A percentile compares a stretch with the other conserved stretches of the same genome.
phyloP scores from a whole-genome alignment of 2,329 filamentous ascomycete genomes.

The Cryphonectria parasitica region DNA sequence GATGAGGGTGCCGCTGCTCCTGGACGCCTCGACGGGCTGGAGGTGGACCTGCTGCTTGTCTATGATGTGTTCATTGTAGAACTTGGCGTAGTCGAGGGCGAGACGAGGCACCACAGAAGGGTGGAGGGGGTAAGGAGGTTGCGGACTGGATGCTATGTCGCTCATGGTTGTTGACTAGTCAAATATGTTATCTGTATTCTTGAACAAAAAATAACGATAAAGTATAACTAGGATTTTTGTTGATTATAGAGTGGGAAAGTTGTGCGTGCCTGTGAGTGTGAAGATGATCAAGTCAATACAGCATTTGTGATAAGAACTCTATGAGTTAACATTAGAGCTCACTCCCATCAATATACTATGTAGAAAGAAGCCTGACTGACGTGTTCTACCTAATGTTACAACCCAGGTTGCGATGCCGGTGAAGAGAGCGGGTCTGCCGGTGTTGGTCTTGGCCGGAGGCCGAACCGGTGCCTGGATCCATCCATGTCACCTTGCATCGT shows the following conservation, averaged over 20 bases:
- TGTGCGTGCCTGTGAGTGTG: too few species aligned
- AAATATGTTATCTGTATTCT: not conserved
- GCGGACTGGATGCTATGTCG: constrained; percentile 10
- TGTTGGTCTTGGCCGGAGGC: not conserved
- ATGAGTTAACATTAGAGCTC: constrained; percentile 4
- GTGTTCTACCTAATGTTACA: not conserved
- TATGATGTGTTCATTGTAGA: constrained; percentile 56
- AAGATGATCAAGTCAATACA: not conserved
- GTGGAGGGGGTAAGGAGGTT: constrained; percentile 49
- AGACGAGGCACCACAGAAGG: constrained; percentile 49
- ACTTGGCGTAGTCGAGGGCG: constrained; percentile 54
- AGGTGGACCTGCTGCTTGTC: constrained; percentile 58
- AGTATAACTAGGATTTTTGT: too few species aligned
- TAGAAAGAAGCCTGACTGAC: not conserved
- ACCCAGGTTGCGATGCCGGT: not conserved
- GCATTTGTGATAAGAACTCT: not conserved
- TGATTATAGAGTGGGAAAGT: too few species aligned
- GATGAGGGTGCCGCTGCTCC: constrained; percentile 55
- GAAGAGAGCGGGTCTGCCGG: constrained; percentile 3
- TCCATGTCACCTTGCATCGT: not conserved
- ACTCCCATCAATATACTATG: not conserved
- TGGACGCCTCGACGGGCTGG: constrained; percentile 55
- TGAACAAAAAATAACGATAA: too few species aligned
- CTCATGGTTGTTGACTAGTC: constrained; percentile 15
- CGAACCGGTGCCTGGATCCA: not conserved